phyloP scores from a whole-genome alignment of 208 protist species.

The Leishmania gerbilli region DNA sequence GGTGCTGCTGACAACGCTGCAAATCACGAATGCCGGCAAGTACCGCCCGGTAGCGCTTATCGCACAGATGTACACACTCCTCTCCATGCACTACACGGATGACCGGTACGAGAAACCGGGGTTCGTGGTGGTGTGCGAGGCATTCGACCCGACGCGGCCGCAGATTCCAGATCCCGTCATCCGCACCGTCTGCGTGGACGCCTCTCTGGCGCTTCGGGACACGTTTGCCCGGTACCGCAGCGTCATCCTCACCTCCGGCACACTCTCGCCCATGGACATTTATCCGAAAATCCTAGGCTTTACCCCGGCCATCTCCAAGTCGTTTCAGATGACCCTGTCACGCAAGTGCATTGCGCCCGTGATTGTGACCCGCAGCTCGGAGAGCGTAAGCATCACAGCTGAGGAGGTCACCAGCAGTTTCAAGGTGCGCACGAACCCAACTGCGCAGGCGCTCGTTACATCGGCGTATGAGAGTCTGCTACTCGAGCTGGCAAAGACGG shows the following conservation, averaged over 20 bases:
- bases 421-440: slow-evolving; percentile 80
- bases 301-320: slow-evolving; percentile 89
- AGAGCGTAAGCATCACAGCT: slow-evolving; percentile 86
- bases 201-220: slow-evolving; percentile 96
- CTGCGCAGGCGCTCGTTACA: slow-evolving; percentile 91
- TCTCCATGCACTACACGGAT: slow-evolving; percentile 94
- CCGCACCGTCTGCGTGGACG: slow-evolving; percentile 96
- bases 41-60: slow-evolving; percentile 93
- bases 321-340: slow-evolving; percentile 95
- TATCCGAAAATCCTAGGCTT: slow-evolving; percentile 99
- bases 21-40: slow-evolving; percentile 94
- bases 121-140: slow-evolving; percentile 97
- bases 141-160: slow-evolving; percentile 91
- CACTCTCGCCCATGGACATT: slow-evolving; percentile 98
- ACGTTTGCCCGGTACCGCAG: slow-evolving; percentile 95
- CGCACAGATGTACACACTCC: slow-evolving; percentile 95
- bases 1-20: slow-evolving; percentile 95
- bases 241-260: slow-evolving; percentile 98
- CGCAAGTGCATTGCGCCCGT: slow-evolving; percentile 96
- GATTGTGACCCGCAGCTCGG: slow-evolving; percentile 88
- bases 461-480: slow-evolving; percentile 97
- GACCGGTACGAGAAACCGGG: slow-evolving; percentile 88
- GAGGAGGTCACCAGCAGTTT: slow-evolving; percentile 92
- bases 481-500: slow-evolving; percentile 91
- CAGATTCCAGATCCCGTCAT: slow-evolving; percentile 89